Base-by-base conservation (phyloP, 2,329 filamentous ascomycete genomes). In the Ceratocystis albifundus region DNA sequence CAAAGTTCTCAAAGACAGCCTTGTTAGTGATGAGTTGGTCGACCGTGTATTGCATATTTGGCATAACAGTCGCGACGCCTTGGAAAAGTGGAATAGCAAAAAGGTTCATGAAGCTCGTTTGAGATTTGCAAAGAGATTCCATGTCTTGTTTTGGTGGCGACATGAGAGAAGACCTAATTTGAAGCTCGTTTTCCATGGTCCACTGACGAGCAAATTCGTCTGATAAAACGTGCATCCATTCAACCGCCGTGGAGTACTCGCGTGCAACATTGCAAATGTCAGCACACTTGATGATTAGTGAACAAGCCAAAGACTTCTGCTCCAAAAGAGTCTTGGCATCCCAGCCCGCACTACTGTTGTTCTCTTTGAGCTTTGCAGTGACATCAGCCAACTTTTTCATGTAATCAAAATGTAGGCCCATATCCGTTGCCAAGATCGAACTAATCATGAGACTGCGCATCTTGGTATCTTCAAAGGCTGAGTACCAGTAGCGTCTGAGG, bases 191-290 rank as follows among this genome's bases (percentile, higher is more conserved):
- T 76, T 99, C 94, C 88, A 97, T 96, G 15, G 87, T 84, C 1
- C 90, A 90, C 76, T 99, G 94, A 63, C 94, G 86, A 46, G 92
- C 88, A 72, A 97, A 97, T 74, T 99, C 94, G 69, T 96, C 89
- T 17, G 94, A 93, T n/a, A 99, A 80, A 61, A 96, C 92, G 71
- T 88, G 83, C 72, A 94, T 96, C 94, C 94, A 99, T 74, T 88
- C 82, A 55, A 90, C 80, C 25, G 94, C 94, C 30, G 91, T 85
- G 66, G 88, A 82, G 74, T 94, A 92, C 66, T 86, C 88, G 66
- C 94, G 86, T 65, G 92, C 91, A 74, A 97, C 94, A 74, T 99
- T 99, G 77, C 93, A 96, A 73, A 99, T 97, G 75, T 99, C 94
- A 48, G 94, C 94, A 74, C 94, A 97, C 75, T 99, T 99, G 77